phyloP scores from a whole-genome alignment of 2,329 filamentous ascomycete species.

The Cercospora berteroae region DNA sequence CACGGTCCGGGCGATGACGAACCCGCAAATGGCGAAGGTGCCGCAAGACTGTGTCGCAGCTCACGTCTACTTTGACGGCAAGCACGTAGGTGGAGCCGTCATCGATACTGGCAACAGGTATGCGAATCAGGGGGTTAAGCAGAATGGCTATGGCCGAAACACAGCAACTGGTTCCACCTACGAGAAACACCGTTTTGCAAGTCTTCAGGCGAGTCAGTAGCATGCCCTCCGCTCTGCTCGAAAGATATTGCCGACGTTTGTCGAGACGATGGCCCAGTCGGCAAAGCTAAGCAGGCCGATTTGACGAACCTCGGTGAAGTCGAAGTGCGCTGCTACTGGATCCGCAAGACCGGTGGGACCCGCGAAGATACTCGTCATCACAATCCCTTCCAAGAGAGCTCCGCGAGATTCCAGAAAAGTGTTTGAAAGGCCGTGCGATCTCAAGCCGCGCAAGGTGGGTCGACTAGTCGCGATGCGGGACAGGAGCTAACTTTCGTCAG shows the following conservation, averaged over 20 bases:
- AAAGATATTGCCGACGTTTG: no score
- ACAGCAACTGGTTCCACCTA: not conserved
- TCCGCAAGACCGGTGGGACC: no score
- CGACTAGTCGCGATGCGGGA: no score
- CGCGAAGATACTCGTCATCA: no score
- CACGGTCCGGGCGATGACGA: not conserved
- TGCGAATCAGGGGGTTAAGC: not conserved
- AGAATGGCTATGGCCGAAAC: not conserved
- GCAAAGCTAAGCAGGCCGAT: not conserved
- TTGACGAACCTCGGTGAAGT: slow-evolving; percentile 24
- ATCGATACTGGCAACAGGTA: not conserved
- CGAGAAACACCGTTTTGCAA: slow-evolving; percentile 21
- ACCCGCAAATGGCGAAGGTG: not conserved
- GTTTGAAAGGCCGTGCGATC: slow-evolving; percentile 32
- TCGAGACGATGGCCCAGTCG: slow-evolving; percentile 18
- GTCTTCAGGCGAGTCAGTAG: slow-evolving; percentile 24
- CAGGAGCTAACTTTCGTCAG: no score
- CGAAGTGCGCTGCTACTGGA: slow-evolving; percentile 10
- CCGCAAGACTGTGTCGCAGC: slow-evolving; percentile 6
- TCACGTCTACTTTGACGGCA: slow-evolving; percentile 21
- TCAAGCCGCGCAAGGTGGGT: slow-evolving; percentile 26
- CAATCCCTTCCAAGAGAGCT: no score
- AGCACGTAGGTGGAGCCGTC: slow-evolving; percentile 9
- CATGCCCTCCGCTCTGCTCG: no score
- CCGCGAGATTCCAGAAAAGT: no score